Conservation (phyloP, 139 green algal genomes). For the Limnomonas spitsbergensis region DNA sequence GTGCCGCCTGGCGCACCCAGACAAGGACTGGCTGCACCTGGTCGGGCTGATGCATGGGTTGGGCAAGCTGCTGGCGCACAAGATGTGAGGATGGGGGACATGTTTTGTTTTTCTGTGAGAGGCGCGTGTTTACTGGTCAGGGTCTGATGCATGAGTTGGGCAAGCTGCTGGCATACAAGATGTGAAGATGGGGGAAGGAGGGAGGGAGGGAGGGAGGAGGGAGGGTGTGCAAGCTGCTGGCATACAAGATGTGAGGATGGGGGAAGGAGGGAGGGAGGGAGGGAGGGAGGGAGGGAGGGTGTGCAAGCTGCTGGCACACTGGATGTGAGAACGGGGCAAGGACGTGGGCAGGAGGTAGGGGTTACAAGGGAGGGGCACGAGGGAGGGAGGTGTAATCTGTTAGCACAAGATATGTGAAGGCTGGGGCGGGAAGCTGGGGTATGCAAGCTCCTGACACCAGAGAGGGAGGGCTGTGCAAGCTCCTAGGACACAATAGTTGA, state of each 20-base stretch:
- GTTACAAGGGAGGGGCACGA: no score
- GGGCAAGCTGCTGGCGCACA: slow-evolving; percentile 50
- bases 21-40: slow-evolving; percentile 79
- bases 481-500: no score
- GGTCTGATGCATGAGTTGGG: slow-evolving; percentile 17
- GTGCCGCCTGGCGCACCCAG: slow-evolving; percentile 65
- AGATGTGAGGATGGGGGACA: slow-evolving; percentile 40
- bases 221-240: slow-evolving; percentile 23
- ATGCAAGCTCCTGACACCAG: no score
- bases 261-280: no score
- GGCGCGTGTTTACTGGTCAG: no score
- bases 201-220: slow-evolving; percentile 8
- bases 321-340: slow-evolving; percentile 40
- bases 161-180: slow-evolving; percentile 48
- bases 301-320: slow-evolving; percentile 48
- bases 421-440: no score
- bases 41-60: slow-evolving; percentile 25
- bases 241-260: slow-evolving; percentile 55
- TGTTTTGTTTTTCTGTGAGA: no score
- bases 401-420: no score
- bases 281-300: slow-evolving; percentile 16
- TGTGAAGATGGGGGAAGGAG: no score
- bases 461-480: no score
- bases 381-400: no score
- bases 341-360: no score